Percentiles rank a stretch among this genome's conserved stretches.
phyloP scores from a whole-genome alignment of 78 protist genomes.

The Polysphondylium violaceum region DNA sequence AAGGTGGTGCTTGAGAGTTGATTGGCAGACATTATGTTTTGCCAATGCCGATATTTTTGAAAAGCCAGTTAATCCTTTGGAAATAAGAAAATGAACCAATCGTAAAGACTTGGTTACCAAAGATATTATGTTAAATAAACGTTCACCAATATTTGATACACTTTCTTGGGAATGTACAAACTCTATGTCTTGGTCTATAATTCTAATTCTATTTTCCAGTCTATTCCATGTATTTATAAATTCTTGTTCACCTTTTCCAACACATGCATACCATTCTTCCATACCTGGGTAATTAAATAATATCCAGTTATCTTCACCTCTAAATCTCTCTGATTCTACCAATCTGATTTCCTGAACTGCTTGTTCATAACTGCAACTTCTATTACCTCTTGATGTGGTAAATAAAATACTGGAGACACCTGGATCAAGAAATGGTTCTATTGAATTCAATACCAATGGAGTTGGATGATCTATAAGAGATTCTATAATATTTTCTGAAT shows the following conservation, averaged over 20 bases:
- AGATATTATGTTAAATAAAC: neutral
- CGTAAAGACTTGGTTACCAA: neutral
- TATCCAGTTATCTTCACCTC: neutral
- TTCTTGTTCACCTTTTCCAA: neutral
- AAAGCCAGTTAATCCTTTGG: neutral
- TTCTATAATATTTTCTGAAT: too few relatives aligned
- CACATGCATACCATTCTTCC: neutral
- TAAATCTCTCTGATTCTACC: too few relatives aligned
- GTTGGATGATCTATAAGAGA: too few relatives aligned
- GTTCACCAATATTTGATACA: neutral
- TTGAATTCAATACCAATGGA: too few relatives aligned
- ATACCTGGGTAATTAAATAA: neutral
- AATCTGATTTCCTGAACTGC: too few relatives aligned
- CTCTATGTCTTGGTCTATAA: neutral
- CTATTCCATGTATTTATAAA: neutral
- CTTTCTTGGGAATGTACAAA: neutral
- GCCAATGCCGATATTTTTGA: neutral
- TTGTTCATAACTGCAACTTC: too few relatives aligned
- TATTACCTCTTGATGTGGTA: too few relatives aligned
- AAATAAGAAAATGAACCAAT: neutral
- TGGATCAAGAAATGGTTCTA: too few relatives aligned
- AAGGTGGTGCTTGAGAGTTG: slow-evolving; percentile 2
- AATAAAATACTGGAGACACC: too few relatives aligned
- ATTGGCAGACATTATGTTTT: neutral
- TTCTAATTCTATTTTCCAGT: neutral